Evolutionary conservation across 2,329 filamentous ascomycete genomes (phyloP).

Genomic region (Emergomyces africanus): DNA sequence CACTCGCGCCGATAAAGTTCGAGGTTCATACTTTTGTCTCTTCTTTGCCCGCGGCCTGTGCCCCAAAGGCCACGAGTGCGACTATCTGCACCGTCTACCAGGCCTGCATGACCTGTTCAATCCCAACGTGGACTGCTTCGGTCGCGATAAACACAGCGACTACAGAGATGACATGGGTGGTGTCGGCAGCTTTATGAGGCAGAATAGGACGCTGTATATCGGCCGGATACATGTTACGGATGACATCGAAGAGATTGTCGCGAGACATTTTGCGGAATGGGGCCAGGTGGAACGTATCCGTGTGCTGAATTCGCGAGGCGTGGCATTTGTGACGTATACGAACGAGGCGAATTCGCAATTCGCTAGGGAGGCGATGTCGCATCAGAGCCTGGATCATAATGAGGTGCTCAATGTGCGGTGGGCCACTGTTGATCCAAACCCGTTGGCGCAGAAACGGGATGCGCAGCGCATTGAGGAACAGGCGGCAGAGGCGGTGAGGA

Average conservation of each 20-base stretch:
- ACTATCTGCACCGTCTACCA: constrained; percentile 83
- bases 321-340: constrained; percentile 88
- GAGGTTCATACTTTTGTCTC: constrained; percentile 82
- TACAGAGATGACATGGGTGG: constrained; percentile 98
- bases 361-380: constrained; percentile 89
- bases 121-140: constrained; percentile 90
- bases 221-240: constrained; percentile 91
- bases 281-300: constrained; percentile 79
- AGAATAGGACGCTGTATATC: constrained; percentile 88
- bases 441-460: constrained; percentile 85
- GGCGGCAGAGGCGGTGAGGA: constrained; percentile 81
- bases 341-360: constrained; percentile 87
- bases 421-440: constrained; percentile 95
- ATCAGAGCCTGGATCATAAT: constrained; percentile 79
- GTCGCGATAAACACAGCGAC: constrained; percentile 80
- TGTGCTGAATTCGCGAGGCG: constrained; percentile 76
- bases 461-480: constrained; percentile 85
- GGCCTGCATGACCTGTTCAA: constrained; percentile 82
- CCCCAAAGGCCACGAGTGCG: constrained; percentile 82
- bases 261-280: constrained; percentile 94
- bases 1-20: constrained; percentile 61
- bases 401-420: constrained; percentile 93
- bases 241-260: constrained; percentile 92
- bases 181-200: constrained; percentile 82
- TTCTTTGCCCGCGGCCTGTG: constrained; percentile 76